Evolutionary conservation across 192 early-diverging fungal genomes (phyloP).

Genomic region (Helicostylum pulchrum): DNA sequence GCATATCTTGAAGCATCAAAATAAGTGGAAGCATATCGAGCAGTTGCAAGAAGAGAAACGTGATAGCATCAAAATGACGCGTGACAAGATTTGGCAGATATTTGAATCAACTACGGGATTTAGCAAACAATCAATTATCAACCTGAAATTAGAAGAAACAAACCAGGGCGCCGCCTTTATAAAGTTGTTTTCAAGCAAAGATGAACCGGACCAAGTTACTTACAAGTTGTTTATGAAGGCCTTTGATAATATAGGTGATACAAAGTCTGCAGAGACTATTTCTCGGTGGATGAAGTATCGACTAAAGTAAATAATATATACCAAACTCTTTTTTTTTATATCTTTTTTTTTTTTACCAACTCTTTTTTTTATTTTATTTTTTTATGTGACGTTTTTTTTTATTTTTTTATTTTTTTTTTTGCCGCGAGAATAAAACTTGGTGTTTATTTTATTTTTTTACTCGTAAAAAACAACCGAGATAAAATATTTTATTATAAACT

Average conservation of each 20-base stretch:
- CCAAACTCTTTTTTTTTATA: not conserved
- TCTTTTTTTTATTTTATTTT: no score
- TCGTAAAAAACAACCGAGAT: no score
- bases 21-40: not conserved
- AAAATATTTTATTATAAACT: no score
- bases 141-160: not conserved
- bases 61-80: not conserved
- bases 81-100: conserved; percentile 9
- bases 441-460: no score
- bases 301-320: not conserved
- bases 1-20: not conserved
- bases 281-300: conserved; percentile 11
- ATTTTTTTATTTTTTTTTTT: no score
- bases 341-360: no score
- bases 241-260: conserved; percentile 6
- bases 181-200: not conserved
- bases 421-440: no score
- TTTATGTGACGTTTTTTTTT: no score
- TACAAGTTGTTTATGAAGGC: conserved; percentile 20
- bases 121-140: not conserved
- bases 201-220: conserved; percentile 7
- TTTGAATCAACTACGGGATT: conserved; percentile 17
- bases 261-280: not conserved
- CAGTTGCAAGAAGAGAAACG: not conserved
- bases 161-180: not conserved